Evolutionary conservation across 495 filamentous ascomycete genomes (phyloP).

Genomic region (Astrothelium subdiscretum): DNA sequence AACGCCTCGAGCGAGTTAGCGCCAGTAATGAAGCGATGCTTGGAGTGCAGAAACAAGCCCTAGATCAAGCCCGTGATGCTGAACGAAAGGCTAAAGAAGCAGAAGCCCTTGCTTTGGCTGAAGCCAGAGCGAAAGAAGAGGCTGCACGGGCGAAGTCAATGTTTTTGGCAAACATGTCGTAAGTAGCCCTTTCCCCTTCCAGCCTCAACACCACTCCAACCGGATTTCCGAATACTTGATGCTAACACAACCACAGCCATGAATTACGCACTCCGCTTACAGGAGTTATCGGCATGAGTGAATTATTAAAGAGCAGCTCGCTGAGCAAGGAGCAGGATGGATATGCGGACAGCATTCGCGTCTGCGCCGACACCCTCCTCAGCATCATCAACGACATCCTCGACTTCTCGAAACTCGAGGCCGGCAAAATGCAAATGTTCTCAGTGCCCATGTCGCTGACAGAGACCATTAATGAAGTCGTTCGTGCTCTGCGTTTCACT

Average conservation of each 20-base stretch:
- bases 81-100: slow-evolving; percentile 75
- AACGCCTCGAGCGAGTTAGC: slow-evolving; percentile 37
- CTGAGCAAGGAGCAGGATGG: slow-evolving; percentile 74
- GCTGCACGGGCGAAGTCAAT: slow-evolving; percentile 83
- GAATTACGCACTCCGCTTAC: slow-evolving; percentile 19
- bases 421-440: slow-evolving; percentile 89
- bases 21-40: slow-evolving; percentile 76
- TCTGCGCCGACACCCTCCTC: slow-evolving; percentile 82
- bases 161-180: slow-evolving; percentile 88
- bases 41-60: slow-evolving; percentile 68
- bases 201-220: too few species aligned
- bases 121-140: slow-evolving; percentile 81
- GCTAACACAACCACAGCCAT: too few species aligned
- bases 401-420: slow-evolving; percentile 88
- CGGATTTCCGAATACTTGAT: too few species aligned
- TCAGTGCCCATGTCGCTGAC: slow-evolving; percentile 73
- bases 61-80: slow-evolving; percentile 66
- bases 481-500: slow-evolving; percentile 74
- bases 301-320: slow-evolving; percentile 66
- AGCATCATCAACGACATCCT: slow-evolving; percentile 92
- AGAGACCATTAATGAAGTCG: slow-evolving; percentile 79
- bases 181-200: too few species aligned
- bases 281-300: slow-evolving; percentile 50
- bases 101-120: slow-evolving; percentile 72
- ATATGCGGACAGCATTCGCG: slow-evolving; percentile 83